Evolutionary conservation across 1,284 basidiomycete genomes (phyloP).

Genomic region (Microbotryomycetes sp.): DNA sequence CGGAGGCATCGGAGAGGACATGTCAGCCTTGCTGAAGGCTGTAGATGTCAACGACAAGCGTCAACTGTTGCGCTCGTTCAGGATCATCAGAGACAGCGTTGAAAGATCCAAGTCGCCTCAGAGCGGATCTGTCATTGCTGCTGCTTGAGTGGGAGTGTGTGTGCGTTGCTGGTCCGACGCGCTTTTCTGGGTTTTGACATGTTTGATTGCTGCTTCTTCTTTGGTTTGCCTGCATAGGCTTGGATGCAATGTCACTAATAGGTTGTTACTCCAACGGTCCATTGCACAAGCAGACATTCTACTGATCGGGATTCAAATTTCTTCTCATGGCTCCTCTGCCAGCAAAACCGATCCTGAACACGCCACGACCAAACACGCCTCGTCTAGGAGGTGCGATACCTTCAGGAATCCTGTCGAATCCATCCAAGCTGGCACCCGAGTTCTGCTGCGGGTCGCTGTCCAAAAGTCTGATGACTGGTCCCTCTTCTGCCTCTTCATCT

Average conservation of each 20-base stretch:
- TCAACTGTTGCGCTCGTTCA: constrained; percentile 17
- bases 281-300: no score
- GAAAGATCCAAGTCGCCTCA: neutral
- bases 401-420: neutral
- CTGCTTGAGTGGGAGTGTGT: no score
- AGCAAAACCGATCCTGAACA: neutral
- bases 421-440: neutral
- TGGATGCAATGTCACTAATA: no score
- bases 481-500: neutral
- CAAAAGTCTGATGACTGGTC: neutral
- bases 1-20: neutral
- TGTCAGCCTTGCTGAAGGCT: neutral
- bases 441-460: neutral
- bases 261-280: no score
- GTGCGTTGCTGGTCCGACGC: no score
- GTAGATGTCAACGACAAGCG: neutral
- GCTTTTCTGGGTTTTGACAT: no score
- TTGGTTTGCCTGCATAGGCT: no score
- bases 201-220: no score
- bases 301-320: neutral
- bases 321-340: neutral
- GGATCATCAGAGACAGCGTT: constrained; percentile 7
- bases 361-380: neutral
- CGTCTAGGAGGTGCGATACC: neutral
- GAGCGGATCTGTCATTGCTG: neutral